Conservation (phyloP, 2,329 filamentous ascomycete genomes). For the Fusarium nisikadoi region DNA sequence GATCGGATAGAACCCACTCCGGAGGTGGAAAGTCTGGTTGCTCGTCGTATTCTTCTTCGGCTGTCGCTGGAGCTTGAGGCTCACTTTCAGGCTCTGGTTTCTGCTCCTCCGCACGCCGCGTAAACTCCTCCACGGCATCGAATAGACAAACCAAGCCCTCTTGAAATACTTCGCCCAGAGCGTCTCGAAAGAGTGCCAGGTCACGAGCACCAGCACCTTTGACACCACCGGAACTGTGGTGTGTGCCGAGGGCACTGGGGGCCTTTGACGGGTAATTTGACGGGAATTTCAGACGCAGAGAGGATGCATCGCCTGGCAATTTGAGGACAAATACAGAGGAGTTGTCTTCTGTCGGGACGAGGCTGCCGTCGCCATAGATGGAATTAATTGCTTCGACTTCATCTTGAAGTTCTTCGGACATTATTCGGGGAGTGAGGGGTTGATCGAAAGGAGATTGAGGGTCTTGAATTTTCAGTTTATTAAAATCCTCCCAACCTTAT, state of each 20-base stretch:
- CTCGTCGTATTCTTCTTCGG: conserved; percentile 24
- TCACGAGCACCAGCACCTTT: conserved; percentile 79
- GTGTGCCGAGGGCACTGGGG: conserved; percentile 79
- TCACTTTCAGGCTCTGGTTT: conserved; percentile 41
- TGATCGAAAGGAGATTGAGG: not conserved
- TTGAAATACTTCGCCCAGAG: conserved; percentile 74
- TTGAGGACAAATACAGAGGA: conserved; percentile 67
- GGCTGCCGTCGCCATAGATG: conserved; percentile 78
- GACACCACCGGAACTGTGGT: conserved; percentile 79
- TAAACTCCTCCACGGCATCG: conserved; percentile 84
- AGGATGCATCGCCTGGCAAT: conserved; percentile 71
- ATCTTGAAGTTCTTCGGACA: conserved; percentile 73
- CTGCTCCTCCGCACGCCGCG: conserved; percentile 54
- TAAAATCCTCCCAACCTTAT: not conserved
- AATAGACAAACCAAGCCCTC: conserved; percentile 87
- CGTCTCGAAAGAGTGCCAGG: conserved; percentile 74
- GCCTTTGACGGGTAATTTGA: conserved; percentile 77
- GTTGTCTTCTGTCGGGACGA: conserved; percentile 56
- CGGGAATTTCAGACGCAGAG: conserved; percentile 75
- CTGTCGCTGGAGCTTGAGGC: conserved; percentile 34
- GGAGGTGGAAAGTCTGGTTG: conserved; percentile 38
- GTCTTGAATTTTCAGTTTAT: not conserved
- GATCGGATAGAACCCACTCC: conserved; percentile 78
- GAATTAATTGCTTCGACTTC: conserved; percentile 86
- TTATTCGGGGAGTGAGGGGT: conserved; percentile 43